Percentiles rank a stretch among this genome's conserved stretches.
These are phyloP conservation scores for Aspergillus sclerotiicarbonarius DNA, from an alignment of 495 filamentous ascomycete species.

Conservation along the genomic window DNA sequence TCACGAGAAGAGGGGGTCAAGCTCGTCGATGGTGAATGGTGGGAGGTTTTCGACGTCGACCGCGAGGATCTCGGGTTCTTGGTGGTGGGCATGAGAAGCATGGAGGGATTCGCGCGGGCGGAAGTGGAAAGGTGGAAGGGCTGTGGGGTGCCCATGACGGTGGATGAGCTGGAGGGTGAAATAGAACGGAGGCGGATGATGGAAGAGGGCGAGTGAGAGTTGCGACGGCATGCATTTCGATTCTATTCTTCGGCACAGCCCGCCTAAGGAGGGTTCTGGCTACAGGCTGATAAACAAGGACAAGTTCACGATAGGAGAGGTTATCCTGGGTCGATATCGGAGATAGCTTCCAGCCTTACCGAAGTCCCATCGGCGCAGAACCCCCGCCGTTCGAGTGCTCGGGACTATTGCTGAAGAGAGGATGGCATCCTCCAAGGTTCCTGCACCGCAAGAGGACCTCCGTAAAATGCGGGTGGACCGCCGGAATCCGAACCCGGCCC, in stretches of 20 bases:
- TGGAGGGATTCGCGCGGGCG: constrained; percentile 64
- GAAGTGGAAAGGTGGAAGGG: constrained; percentile 51
- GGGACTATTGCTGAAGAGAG: too few species aligned
- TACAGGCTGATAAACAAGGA: neutral
- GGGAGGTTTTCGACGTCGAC: constrained; percentile 98
- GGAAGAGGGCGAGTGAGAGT: constrained; percentile 46
- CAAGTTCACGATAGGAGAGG: neutral
- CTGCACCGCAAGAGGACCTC: too few species aligned
- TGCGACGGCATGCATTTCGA: neutral
- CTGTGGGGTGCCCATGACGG: constrained; percentile 39
- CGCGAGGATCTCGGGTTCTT: constrained; percentile 92
- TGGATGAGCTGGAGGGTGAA: constrained; percentile 58
- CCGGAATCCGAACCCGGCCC: too few species aligned
- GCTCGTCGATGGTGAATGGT: constrained; percentile 83
- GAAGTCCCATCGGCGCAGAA: too few species aligned
- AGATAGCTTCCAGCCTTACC: too few species aligned
- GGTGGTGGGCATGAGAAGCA: constrained; percentile 80
- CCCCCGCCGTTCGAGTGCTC: too few species aligned
- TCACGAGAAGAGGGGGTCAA: constrained; percentile 74
- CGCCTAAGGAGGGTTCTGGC: neutral
- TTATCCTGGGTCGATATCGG: neutral
- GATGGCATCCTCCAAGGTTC: too few species aligned
- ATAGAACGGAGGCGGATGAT: constrained; percentile 58
- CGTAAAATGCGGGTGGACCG: too few species aligned
- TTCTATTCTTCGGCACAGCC: neutral